A percentile compares a stretch with the other conserved stretches of the same genome.
Evolutionary conservation across 345 rosid species (phyloP).

Genomic region (Camelina laxa): DNA sequence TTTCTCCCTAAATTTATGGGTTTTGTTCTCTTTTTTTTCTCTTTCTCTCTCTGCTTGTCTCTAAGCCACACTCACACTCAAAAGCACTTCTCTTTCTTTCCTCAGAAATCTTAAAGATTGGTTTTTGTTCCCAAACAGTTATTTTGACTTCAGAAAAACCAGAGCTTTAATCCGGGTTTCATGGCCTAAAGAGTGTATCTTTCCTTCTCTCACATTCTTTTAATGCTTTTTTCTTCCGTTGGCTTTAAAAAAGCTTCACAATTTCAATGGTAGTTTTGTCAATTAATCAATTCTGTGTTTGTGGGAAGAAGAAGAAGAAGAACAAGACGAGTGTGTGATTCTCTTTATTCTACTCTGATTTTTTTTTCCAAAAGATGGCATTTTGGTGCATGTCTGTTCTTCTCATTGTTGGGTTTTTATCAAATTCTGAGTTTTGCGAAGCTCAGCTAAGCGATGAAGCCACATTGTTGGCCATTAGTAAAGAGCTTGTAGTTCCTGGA

Average conservation of each 20-base stretch:
- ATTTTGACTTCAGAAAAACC: conserved; percentile 36
- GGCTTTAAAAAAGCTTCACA: neutral
- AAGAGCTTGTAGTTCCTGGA: conserved; percentile 76
- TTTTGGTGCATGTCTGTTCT: conserved; percentile 47
- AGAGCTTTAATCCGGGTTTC: conserved; percentile 44
- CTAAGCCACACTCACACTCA: conserved; percentile 34
- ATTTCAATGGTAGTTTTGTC: conserved; percentile 28
- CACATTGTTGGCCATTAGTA: conserved; percentile 63
- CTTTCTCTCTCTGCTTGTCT: neutral
- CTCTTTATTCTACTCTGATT: conserved; percentile 3
- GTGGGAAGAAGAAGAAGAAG: conserved; percentile 29
- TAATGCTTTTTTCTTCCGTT: conserved; percentile 2
- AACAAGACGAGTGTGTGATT: conserved; percentile 27
- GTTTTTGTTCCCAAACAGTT: conserved; percentile 38
- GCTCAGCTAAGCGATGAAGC: conserved; percentile 63
- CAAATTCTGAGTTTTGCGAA: conserved; percentile 51
- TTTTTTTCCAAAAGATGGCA: conserved; percentile 48
- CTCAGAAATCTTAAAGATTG: conserved; percentile 42
- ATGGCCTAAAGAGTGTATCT: conserved; percentile 36
- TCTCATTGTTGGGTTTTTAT: conserved; percentile 60
- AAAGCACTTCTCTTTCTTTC: conserved; percentile 34
- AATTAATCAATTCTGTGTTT: conserved; percentile 14
- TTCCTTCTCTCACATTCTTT: conserved; percentile 11
- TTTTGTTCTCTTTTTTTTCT: conserved; percentile 35
- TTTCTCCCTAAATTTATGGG: conserved; percentile 33